Evolutionary conservation across 768 basidiomycete species (phyloP).

Genomic region (Phlebiopsis gigantea): DNA sequence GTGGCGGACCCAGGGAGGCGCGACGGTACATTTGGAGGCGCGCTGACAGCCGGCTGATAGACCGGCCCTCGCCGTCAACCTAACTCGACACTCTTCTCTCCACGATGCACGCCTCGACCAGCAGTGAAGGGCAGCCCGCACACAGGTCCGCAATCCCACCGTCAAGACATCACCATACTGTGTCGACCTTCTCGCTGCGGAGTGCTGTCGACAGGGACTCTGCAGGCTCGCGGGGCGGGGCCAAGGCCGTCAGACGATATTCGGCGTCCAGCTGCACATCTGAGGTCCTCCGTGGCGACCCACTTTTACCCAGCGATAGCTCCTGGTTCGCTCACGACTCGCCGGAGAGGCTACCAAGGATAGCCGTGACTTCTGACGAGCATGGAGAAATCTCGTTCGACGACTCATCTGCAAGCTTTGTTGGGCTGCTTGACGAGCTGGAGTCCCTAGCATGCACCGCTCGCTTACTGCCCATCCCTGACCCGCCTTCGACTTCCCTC

Average conservation of each 20-base stretch:
- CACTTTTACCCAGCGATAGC: neutral
- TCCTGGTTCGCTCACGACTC: neutral
- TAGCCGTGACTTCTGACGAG: neutral
- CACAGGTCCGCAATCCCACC: neutral
- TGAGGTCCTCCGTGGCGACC: neutral
- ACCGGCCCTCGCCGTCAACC: neutral
- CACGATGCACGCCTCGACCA: neutral
- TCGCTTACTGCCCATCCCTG: conserved; percentile 8
- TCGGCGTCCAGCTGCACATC: neutral
- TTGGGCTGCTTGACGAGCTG: conserved; percentile 5
- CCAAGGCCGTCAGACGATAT: neutral
- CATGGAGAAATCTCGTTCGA: neutral
- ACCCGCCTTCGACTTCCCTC: neutral
- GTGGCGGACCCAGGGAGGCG: neutral
- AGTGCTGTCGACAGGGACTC: neutral
- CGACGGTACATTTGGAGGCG: neutral
- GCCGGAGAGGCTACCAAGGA: neutral
- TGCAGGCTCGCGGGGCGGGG: neutral
- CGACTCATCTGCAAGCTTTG: neutral
- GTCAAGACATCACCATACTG: neutral
- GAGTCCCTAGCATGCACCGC: neutral
- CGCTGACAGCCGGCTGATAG: neutral
- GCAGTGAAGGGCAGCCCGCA: neutral
- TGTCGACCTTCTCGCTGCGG: neutral
- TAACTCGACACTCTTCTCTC: neutral